phyloP scores from a whole-genome alignment of 345 rosid species.

The Kandelia obovata region DNA sequence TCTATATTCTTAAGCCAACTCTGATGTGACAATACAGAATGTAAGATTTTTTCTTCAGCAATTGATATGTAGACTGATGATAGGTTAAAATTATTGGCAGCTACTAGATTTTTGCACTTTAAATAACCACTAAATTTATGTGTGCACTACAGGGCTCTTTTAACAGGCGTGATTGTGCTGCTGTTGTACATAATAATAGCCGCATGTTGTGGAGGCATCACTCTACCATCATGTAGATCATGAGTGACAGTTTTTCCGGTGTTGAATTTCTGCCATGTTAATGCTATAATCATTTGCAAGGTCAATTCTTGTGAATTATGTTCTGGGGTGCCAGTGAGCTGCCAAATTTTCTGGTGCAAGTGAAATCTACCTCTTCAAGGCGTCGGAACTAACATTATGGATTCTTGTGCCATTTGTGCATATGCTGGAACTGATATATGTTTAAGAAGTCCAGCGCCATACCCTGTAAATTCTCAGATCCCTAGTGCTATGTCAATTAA shows the following conservation, averaged over 20 bases:
- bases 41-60: background rate
- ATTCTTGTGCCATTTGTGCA: slow-evolving; percentile 1
- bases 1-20: no score
- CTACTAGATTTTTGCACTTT: background rate
- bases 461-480: slow-evolving; percentile 18
- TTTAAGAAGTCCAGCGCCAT: background rate
- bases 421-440: slow-evolving; percentile 1
- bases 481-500: slow-evolving; percentile 1
- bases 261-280: slow-evolving; percentile 19
- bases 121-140: background rate
- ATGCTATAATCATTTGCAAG: slow-evolving; percentile 11
- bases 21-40: background rate
- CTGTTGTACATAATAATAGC: slow-evolving; percentile 83
- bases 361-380: slow-evolving; percentile 7
- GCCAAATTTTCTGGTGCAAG: slow-evolving; percentile 9
- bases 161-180: slow-evolving; percentile 75
- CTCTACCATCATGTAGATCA: slow-evolving; percentile 87
- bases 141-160: slow-evolving; percentile 59
- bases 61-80: background rate
- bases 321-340: background rate
- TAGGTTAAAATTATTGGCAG: background rate
- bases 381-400: slow-evolving; percentile 10
- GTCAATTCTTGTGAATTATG: background rate
- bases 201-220: slow-evolving; percentile 89
- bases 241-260: slow-evolving; percentile 25